Conservation (phyloP, 2,329 filamentous ascomycete species). For the Parastagonospora nodorum region DNA sequence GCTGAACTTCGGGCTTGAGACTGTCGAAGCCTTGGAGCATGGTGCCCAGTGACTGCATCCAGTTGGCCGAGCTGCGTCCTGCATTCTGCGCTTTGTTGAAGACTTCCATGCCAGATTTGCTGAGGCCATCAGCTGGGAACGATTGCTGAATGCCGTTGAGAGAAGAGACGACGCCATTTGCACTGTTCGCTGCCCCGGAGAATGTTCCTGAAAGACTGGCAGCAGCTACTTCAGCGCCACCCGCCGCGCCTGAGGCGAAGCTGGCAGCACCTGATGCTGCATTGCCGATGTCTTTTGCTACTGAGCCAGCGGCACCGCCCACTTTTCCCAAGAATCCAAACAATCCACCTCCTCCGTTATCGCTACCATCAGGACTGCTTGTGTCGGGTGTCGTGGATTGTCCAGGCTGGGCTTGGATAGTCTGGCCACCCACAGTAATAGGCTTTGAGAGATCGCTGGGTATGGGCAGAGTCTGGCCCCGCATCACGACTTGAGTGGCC, state of each 20-base stretch:
- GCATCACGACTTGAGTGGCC: constrained; percentile 9
- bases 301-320: constrained; percentile 4
- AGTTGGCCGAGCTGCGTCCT: constrained; percentile 13
- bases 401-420: constrained; percentile 12
- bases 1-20: constrained; percentile 6
- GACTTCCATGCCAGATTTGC: constrained; percentile 2
- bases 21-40: constrained; percentile 10
- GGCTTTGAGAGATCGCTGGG: constrained; percentile 1
- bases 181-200: constrained; percentile 4
- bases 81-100: constrained; percentile 10
- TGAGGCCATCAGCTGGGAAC: constrained; percentile 7
- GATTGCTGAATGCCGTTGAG: constrained; percentile 23
- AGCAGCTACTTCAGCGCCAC: constrained; percentile 1
- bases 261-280: constrained; percentile 4
- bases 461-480: constrained; percentile 7
- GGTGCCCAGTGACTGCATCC: constrained; percentile 13
- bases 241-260: constrained; percentile 4
- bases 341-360: constrained; percentile 1
- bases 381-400: constrained; percentile 6
- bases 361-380: constrained; percentile 1
- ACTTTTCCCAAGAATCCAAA: constrained; percentile 8
- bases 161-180: constrained; percentile 7
- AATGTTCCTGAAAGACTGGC: constrained; percentile 5
- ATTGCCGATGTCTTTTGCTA: constrained; percentile 1
- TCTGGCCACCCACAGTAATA: constrained; percentile 6